These are phyloP conservation scores for Fonsecaea pedrosoi DNA, from an alignment of 2,329 filamentous ascomycete genomes.

Conservation along the genomic window DNA sequence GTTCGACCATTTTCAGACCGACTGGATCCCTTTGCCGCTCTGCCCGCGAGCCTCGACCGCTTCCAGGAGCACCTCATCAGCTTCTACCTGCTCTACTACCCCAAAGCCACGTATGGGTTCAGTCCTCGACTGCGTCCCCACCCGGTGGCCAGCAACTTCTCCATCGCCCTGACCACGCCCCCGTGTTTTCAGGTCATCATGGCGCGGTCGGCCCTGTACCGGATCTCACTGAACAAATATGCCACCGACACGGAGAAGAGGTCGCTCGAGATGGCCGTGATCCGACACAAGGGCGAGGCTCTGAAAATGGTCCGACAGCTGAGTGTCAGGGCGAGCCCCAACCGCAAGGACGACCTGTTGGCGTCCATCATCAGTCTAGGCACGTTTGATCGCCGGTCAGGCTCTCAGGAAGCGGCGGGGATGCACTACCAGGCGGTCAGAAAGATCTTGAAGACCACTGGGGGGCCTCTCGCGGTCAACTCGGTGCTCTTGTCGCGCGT, in stretches of 20 bases:
- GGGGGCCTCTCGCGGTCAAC: conserved; percentile 31
- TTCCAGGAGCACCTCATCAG: conserved; percentile 36
- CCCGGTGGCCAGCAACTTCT: conserved; percentile 38
- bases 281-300: conserved; percentile 35
- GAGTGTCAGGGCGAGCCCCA: conserved; percentile 21
- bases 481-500: conserved; percentile 33
- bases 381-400: conserved; percentile 32
- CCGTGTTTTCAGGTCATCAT: conserved; percentile 37
- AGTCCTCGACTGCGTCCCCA: conserved; percentile 34
- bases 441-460: conserved; percentile 32
- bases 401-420: conserved; percentile 25
- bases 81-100: conserved; percentile 36
- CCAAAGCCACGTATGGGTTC: conserved; percentile 38
- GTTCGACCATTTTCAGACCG: conserved; percentile 33
- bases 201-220: conserved; percentile 36
- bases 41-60: conserved; percentile 33
- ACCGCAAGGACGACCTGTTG: conserved; percentile 33
- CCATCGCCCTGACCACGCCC: conserved; percentile 36
- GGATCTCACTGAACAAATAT: conserved; percentile 35
- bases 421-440: conserved; percentile 33
- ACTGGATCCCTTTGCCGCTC: conserved; percentile 34
- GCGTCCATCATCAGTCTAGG: conserved; percentile 37
- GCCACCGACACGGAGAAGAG: conserved; percentile 30
- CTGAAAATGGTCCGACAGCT: conserved; percentile 29
- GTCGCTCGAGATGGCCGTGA: conserved; percentile 29